Evolutionary conservation across 495 filamentous ascomycete species (phyloP).

Genomic region (Talaromyces wortmannii): DNA sequence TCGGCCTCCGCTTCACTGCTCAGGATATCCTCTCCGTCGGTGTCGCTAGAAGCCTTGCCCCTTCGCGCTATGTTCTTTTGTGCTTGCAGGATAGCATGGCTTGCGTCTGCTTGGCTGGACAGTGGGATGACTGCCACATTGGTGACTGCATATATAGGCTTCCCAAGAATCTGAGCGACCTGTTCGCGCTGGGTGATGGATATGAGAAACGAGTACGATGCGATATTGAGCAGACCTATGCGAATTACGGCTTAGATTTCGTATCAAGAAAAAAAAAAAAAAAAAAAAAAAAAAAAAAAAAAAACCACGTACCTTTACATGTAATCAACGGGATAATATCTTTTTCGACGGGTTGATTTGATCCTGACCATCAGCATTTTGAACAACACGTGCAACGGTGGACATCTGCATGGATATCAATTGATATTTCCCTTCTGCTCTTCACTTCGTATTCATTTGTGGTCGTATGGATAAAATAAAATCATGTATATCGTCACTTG

Average conservation of each 20-base stretch:
- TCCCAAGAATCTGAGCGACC: conserved; percentile 77
- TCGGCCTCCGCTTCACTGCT: conserved; percentile 25
- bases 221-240: conserved; percentile 66
- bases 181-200: conserved; percentile 77
- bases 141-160: conserved; percentile 75
- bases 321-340: too few species aligned
- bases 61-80: conserved; percentile 33
- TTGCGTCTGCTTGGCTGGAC: conserved; percentile 66
- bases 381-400: too few species aligned
- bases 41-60: conserved; percentile 15
- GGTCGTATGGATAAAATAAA: too few species aligned
- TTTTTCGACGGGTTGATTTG: too few species aligned
- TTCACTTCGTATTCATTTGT: too few species aligned
- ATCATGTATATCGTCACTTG: too few species aligned
- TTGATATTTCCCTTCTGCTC: too few species aligned
- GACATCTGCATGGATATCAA: too few species aligned
- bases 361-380: too few species aligned
- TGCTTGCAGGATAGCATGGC: conserved; percentile 59
- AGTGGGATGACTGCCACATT: conserved; percentile 85
- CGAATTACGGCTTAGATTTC: neutral
- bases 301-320: too few species aligned
- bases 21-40: conserved; percentile 16
- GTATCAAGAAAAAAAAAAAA: neutral
- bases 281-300: too few species aligned
- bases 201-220: conserved; percentile 71